Conservation (phyloP, 2,329 filamentous ascomycete genomes). For the Cladosporium phlei region DNA sequence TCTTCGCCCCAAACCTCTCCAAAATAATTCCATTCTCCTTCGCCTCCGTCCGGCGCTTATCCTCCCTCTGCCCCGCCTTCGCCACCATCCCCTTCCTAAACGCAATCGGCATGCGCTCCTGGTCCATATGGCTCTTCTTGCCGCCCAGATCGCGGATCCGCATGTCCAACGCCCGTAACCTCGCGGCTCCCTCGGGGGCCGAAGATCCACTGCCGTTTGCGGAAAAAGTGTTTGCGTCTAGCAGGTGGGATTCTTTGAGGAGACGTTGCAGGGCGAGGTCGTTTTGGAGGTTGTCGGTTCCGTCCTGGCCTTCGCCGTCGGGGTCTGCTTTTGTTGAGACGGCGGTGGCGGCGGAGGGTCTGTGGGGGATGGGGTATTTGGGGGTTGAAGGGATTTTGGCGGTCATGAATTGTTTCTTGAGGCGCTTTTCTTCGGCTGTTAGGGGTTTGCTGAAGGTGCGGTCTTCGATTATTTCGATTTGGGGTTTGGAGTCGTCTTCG, state of each 20-base stretch:
- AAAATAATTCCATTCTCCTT: slow-evolving; percentile 86
- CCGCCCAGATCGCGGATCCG: slow-evolving; percentile 76
- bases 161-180: slow-evolving; percentile 77
- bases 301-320: slow-evolving; percentile 53
- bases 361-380: slow-evolving; percentile 1
- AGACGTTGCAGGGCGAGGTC: slow-evolving; percentile 89
- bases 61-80: slow-evolving; percentile 62
- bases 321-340: slow-evolving; percentile 33
- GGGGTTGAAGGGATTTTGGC: slow-evolving; percentile 6
- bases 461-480: slow-evolving; percentile 13
- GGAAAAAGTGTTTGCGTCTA: slow-evolving; percentile 55
- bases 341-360: slow-evolving; percentile 14
- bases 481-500: slow-evolving; percentile 3
- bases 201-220: slow-evolving; percentile 43
- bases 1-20: slow-evolving; percentile 54
- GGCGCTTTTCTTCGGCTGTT: slow-evolving; percentile 5
- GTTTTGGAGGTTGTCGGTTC: slow-evolving; percentile 67
- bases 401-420: slow-evolving; percentile 13
- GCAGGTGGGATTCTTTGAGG: slow-evolving; percentile 84
- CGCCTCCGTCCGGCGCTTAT: slow-evolving; percentile 69
- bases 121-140: slow-evolving; percentile 68
- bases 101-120: slow-evolving; percentile 83
- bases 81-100: slow-evolving; percentile 78
- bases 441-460: not conserved
- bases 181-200: slow-evolving; percentile 58